A percentile compares a stretch with the other conserved stretches of the same genome.
phyloP scores from a whole-genome alignment of 2,329 filamentous ascomycete genomes.

The Tolypocladium tropicale region DNA sequence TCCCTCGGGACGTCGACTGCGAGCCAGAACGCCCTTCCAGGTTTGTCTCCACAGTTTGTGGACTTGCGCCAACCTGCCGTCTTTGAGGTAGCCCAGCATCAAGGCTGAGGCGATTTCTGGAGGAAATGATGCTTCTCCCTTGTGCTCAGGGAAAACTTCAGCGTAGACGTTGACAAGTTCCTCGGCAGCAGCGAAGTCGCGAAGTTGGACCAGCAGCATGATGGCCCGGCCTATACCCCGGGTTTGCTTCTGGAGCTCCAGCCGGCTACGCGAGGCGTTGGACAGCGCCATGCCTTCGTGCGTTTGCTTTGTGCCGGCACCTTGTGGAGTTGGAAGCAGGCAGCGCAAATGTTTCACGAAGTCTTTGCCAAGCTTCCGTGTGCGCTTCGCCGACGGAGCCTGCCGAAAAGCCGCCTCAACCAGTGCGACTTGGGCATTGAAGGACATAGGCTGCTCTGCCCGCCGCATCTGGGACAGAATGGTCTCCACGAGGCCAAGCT shows the following conservation, averaged over 20 bases:
- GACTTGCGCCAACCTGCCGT: slow-evolving; percentile 49
- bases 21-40: slow-evolving; percentile 38
- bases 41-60: slow-evolving; percentile 56
- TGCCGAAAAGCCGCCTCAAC: slow-evolving; percentile 26
- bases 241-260: slow-evolving; percentile 15
- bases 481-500: slow-evolving; percentile 29
- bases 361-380: slow-evolving; percentile 14
- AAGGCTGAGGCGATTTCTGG: slow-evolving; percentile 50
- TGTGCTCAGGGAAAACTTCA: slow-evolving; percentile 24
- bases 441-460: slow-evolving; percentile 29
- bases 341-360: slow-evolving; percentile 18
- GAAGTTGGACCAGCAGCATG: slow-evolving; percentile 21
- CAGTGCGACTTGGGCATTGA: slow-evolving; percentile 31
- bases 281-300: neutral
- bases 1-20: slow-evolving; percentile 10
- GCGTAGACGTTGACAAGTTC: slow-evolving; percentile 46
- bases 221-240: slow-evolving; percentile 21
- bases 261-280: slow-evolving; percentile 7
- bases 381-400: slow-evolving; percentile 13
- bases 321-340: slow-evolving; percentile 2
- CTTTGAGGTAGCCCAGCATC: slow-evolving; percentile 55
- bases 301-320: neutral
- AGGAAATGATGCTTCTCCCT: slow-evolving; percentile 29
- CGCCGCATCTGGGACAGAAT: slow-evolving; percentile 33
- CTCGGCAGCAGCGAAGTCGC: slow-evolving; percentile 42